Conservation (phyloP, 176 grass and related monocot genomes). For the Hsuehochloa calcarea region DNA sequence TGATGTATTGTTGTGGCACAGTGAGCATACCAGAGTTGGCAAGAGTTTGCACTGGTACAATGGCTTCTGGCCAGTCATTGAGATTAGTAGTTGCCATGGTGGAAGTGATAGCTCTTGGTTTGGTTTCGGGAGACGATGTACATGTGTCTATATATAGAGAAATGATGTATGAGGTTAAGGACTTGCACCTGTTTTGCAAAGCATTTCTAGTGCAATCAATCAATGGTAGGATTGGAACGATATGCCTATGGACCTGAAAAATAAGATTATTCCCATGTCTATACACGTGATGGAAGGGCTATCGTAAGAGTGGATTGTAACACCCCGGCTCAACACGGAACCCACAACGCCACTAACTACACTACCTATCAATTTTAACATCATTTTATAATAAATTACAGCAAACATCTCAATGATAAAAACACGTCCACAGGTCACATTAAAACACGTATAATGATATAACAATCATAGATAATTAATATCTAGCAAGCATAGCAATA, state of each 20-base stretch:
- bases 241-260: neutral
- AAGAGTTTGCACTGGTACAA: slow-evolving; percentile 60
- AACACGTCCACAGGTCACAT: no score
- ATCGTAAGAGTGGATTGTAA: neutral
- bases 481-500: no score
- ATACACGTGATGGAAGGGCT: neutral
- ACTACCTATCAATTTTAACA: no score
- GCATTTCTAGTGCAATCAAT: neutral
- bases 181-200: neutral
- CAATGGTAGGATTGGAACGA: neutral
- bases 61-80: slow-evolving; percentile 61
- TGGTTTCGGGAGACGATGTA: neutral
- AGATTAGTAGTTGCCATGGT: slow-evolving; percentile 7
- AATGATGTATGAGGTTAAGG: neutral
- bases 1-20: slow-evolving; percentile 56
- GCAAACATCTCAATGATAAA: no score
- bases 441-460: no score
- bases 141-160: slow-evolving; percentile 37
- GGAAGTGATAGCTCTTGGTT: neutral
- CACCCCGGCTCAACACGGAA: no score
- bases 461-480: no score
- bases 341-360: no score
- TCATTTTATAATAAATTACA: no score
- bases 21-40: slow-evolving; percentile 29
- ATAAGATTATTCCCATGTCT: no score